Base-by-base conservation (phyloP, 176 grass and related monocot genomes). In the Cocos nucifera region DNA sequence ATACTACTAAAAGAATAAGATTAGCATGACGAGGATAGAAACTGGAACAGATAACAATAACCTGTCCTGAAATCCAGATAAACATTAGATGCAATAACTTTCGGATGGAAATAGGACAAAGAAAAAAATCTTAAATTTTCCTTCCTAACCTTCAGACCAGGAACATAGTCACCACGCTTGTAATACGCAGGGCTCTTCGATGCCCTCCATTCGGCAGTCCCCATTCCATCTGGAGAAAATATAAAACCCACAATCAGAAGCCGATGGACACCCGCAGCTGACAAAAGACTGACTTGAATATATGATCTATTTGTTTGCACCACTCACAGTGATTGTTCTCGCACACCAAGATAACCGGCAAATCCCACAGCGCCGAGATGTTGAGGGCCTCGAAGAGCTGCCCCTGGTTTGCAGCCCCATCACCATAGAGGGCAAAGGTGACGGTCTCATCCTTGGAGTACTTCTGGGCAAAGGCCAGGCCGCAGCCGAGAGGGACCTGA, bases 351-450 rank as follows among this genome's bases (percentile, higher is more conserved):
- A 97, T 51, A 6, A 74, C 81, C 3, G 93, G 93, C 54, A 88
- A 78, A 50, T 97, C 83, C 87, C 84, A 97, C 22, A 97, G 82
- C 55, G 87, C 93, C 27, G 93, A 86, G 62, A 97, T 92, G 53
- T 97, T 97, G 22, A 97, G 87, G 15, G 93, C 93, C 87, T 97
- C 87, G 19, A 97, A 97, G 3, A 97, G 84, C 84, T 97, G 93
- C 0, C 93, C 93, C 63, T 97, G 93, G 63, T 97, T 97, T 0
- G 87, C 87, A 4, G 87, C 93, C 3, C 93, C 93, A 1, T 97
- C 84, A 0, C 93, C 93, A 2, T 88, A 97, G 1, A 97, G 57
- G 1, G 75, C 84, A 18, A 97, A 92, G 6, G 87, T 91, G 8
- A 97, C 87, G 4, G 73, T 72, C 3, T 26, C 66, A 44, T 97